A percentile compares a stretch with the other conserved stretches of the same genome.
Conservation (phyloP, 805 yeast species). For the Saccharomycopsis sp. region DNA sequence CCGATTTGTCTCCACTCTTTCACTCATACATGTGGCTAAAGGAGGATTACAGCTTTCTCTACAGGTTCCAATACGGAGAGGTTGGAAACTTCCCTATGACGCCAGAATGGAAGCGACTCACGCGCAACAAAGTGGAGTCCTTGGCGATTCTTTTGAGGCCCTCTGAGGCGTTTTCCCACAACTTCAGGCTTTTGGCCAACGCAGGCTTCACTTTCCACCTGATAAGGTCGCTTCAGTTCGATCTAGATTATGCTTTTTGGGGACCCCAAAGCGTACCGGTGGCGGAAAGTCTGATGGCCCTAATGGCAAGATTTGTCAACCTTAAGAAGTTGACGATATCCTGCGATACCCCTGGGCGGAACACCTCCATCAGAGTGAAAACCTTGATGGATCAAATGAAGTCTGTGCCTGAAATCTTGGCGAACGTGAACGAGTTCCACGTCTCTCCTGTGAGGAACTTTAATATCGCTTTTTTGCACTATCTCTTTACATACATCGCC, state of each 20-base stretch:
- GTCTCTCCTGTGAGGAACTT: background rate
- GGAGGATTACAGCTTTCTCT: background rate
- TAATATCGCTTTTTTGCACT: background rate
- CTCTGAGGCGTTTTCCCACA: background rate
- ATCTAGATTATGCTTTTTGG: background rate
- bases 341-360: background rate
- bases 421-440: background rate
- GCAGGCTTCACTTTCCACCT: background rate
- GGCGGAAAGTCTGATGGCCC: no score
- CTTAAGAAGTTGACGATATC: background rate
- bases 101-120: background rate
- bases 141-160: background rate
- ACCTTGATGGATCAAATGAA: background rate
- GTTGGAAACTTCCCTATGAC: background rate
- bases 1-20: background rate
- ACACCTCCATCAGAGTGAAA: background rate
- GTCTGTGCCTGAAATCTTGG: background rate
- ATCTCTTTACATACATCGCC: background rate
- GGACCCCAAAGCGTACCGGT: no score
- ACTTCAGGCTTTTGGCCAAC: background rate
- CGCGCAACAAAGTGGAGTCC: background rate
- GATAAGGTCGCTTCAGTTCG: background rate
- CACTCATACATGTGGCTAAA: background rate
- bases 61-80: background rate
- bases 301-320: background rate